A percentile compares a stretch with the other conserved stretches of the same genome.
Conservation (phyloP, 1,284 basidiomycete species). For the Calocybe gambosa region DNA sequence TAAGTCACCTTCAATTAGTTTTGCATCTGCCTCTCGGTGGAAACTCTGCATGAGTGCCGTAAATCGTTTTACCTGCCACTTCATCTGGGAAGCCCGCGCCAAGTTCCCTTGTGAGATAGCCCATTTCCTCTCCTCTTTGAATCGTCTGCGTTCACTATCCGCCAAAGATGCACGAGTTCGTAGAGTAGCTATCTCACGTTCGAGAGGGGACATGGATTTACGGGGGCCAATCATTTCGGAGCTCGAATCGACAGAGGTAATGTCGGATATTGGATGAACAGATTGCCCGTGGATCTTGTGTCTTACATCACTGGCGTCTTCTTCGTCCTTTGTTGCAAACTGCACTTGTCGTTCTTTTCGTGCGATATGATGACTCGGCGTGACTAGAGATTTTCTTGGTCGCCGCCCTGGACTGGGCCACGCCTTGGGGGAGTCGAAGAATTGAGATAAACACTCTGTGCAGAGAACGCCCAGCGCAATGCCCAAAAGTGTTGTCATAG, state of each 20-base stretch:
- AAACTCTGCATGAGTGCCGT: conserved; percentile 74
- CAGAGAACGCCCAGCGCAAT: conserved; percentile 56
- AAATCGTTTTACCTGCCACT: conserved; percentile 75
- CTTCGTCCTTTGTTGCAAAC: conserved; percentile 28
- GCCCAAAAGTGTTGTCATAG: conserved; percentile 54
- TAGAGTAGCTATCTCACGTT: conserved; percentile 64
- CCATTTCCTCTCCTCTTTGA: conserved; percentile 81
- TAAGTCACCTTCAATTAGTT: conserved; percentile 56
- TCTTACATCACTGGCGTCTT: conserved; percentile 25
- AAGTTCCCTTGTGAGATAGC: conserved; percentile 68
- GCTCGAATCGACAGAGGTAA: conserved; percentile 55
- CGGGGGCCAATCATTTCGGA: conserved; percentile 55
- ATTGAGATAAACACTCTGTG: conserved; percentile 60
- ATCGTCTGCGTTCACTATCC: conserved; percentile 72
- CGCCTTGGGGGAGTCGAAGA: conserved; percentile 36
- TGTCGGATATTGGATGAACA: conserved; percentile 35
- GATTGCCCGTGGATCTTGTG: conserved; percentile 19
- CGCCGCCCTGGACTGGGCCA: conserved; percentile 18
- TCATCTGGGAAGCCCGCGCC: conserved; percentile 68
- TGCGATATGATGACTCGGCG: conserved; percentile 14
- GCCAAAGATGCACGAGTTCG: conserved; percentile 71
- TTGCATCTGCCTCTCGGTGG: conserved; percentile 69
- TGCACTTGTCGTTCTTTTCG: conserved; percentile 27
- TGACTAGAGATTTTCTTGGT: conserved; percentile 20
- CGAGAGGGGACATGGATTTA: conserved; percentile 53